Conservation (phyloP, 208 protist species). For the Sergeia podlipaevii region DNA sequence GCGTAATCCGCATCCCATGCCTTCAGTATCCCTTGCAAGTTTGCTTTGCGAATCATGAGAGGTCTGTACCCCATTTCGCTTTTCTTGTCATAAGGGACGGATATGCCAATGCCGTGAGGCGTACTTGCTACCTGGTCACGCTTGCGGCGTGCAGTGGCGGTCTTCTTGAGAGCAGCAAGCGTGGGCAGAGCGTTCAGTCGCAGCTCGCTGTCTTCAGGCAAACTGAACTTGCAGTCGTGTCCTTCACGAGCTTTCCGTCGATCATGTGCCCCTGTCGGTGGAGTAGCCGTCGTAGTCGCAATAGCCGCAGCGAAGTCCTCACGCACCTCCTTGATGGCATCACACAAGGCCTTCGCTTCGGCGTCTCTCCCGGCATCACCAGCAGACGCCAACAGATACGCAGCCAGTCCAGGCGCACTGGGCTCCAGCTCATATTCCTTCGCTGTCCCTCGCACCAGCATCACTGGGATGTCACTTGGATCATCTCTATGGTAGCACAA, state of each 20-base stretch:
- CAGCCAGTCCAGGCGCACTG: not conserved
- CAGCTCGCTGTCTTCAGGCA: too few relatives aligned
- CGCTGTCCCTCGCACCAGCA: constrained; percentile 8
- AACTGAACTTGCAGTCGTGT: too few relatives aligned
- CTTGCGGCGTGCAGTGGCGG: not conserved
- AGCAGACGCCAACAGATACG: constrained; percentile 7
- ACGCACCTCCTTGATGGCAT: too few relatives aligned
- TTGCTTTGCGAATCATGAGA: constrained; percentile 7
- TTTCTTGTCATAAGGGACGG: constrained; percentile 25
- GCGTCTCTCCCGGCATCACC: constrained; percentile 1
- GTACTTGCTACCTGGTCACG: constrained; percentile 9
- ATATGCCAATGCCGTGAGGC: constrained; percentile 20
- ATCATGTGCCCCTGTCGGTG: not conserved
- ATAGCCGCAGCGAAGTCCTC: too few relatives aligned
- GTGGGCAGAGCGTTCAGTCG: not conserved
- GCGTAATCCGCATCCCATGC: constrained; percentile 15
- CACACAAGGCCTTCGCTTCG: not conserved
- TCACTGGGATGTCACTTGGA: constrained; percentile 2
- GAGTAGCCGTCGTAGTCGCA: not conserved
- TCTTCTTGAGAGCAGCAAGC: not conserved
- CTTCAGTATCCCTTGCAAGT: constrained; percentile 14
- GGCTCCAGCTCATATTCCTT: not conserved
- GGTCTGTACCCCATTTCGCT: constrained; percentile 43
- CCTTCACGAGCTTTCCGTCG: too few relatives aligned
- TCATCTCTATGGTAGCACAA: constrained; percentile 34